Percentiles rank a stretch among this genome's conserved stretches.
Evolutionary conservation across 2,329 filamentous ascomycete genomes (phyloP).

Genomic region (Penicillium sclerotigenum): DNA sequence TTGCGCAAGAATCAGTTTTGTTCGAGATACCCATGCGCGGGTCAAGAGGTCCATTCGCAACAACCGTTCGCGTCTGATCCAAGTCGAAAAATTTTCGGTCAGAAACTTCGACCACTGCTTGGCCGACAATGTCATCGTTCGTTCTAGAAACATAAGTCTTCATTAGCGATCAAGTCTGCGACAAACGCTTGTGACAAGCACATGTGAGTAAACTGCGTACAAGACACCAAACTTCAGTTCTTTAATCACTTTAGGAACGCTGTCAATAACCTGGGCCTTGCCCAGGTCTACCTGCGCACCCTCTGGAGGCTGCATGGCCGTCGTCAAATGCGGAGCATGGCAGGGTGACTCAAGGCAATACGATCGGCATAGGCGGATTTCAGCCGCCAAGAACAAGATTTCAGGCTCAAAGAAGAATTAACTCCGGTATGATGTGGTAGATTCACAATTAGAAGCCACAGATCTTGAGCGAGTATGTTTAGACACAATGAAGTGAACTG

Average conservation of each 20-base stretch:
- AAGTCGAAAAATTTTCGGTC: conserved; percentile 92
- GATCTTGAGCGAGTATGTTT: neutral
- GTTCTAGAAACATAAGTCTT: conserved; percentile 54
- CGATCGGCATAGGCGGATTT: conserved; percentile 20
- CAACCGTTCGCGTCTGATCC: conserved; percentile 70
- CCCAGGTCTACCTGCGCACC: conserved; percentile 48
- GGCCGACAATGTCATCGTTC: conserved; percentile 90
- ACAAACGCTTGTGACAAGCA: conserved; percentile 5
- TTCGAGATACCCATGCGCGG: conserved; percentile 82
- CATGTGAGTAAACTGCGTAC: conserved; percentile 48
- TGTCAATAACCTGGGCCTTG: conserved; percentile 88
- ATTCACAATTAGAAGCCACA: neutral
- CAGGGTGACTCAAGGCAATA: conserved; percentile 29
- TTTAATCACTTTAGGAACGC: conserved; percentile 85
- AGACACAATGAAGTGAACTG: conserved; percentile 1
- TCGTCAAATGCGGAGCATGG: conserved; percentile 39
- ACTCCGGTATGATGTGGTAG: neutral
- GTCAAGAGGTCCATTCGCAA: conserved; percentile 82
- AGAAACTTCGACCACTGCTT: conserved; percentile 92
- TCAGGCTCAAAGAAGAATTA: neutral
- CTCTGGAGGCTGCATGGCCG: conserved; percentile 42
- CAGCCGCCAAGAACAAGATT: conserved; percentile 13
- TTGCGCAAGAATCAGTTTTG: conserved; percentile 74
- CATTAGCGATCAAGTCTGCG: conserved; percentile 19
- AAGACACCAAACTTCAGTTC: conserved; percentile 92